Percentiles rank a stretch among this genome's conserved stretches.
Evolutionary conservation across 352 stramenopile species (phyloP).

Genomic region (Phytophthora palmivora): DNA sequence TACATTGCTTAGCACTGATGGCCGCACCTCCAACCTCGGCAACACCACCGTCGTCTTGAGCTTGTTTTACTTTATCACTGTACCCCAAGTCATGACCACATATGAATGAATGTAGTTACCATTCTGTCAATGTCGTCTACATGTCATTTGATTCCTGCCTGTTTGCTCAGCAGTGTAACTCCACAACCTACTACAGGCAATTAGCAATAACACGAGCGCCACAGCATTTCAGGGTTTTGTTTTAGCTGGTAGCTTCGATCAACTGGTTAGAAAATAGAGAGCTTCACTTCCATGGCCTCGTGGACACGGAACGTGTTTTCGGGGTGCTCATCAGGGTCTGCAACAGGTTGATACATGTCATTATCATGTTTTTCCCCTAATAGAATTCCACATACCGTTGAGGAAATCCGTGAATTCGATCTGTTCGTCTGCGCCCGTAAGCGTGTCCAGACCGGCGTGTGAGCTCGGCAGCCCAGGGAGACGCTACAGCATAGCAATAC

Average conservation of each 20-base stretch:
- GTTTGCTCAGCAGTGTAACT: constrained; percentile 1
- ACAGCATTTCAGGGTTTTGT: constrained; percentile 3
- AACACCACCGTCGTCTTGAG: constrained; percentile 22
- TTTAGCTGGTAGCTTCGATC: constrained; percentile 10
- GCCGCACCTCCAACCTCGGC: constrained; percentile 22
- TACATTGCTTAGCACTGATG: constrained; percentile 79
- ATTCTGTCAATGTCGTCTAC: constrained; percentile 28
- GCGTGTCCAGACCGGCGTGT: constrained; percentile 74
- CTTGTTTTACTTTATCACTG: constrained; percentile 10
- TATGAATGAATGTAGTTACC: constrained; percentile 23
- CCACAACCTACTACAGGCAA: neutral
- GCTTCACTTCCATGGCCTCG: constrained; percentile 91
- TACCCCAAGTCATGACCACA: constrained; percentile 3
- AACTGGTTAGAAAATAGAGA: constrained; percentile 83
- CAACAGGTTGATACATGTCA: constrained; percentile 19
- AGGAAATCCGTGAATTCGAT: constrained; percentile 86
- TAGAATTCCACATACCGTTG: constrained; percentile 53
- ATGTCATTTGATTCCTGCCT: constrained; percentile 22
- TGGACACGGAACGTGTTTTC: constrained; percentile 86
- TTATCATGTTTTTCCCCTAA: neutral
- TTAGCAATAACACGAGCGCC: constrained; percentile 17
- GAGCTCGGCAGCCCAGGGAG: constrained; percentile 86
- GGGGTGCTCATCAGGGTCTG: constrained; percentile 82
- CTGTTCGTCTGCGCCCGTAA: constrained; percentile 81
- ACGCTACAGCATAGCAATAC: constrained; percentile 46